Conservation (phyloP, 2,329 filamentous ascomycete genomes). For the Ilyonectria mors-panacis region DNA sequence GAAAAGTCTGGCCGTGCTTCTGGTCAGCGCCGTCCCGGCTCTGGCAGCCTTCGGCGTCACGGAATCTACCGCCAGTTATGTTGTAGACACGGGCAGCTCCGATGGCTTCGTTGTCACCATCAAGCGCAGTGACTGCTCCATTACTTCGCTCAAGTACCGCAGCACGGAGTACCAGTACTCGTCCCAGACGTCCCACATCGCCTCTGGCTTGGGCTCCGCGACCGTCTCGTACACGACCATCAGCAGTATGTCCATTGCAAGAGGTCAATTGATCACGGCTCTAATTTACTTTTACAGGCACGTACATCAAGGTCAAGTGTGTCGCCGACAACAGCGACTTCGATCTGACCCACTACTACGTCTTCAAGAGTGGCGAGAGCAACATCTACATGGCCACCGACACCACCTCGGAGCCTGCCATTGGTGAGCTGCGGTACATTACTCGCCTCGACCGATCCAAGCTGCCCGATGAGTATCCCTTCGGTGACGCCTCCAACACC, state of each 20-base stretch:
- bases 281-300: conserved; percentile 40
- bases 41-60: conserved; percentile 61
- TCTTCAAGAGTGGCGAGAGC: conserved; percentile 72
- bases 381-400: conserved; percentile 75
- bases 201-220: conserved; percentile 62
- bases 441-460: conserved; percentile 68
- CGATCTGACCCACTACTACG: conserved; percentile 73
- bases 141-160: conserved; percentile 74
- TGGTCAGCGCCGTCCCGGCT: conserved; percentile 47
- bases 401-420: conserved; percentile 68
- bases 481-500: conserved; percentile 70
- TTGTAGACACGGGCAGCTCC: conserved; percentile 63
- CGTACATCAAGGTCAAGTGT: conserved; percentile 74
- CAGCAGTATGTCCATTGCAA: conserved; percentile 38
- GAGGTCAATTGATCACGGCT: background rate
- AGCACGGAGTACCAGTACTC: conserved; percentile 71
- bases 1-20: conserved; percentile 46
- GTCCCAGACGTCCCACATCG: conserved; percentile 56
- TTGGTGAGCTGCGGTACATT: conserved; percentile 76
- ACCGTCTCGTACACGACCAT: conserved; percentile 66
- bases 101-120: conserved; percentile 68
- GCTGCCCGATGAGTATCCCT: conserved; percentile 68
- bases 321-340: conserved; percentile 63
- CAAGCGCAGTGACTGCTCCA: conserved; percentile 70
- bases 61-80: conserved; percentile 57